A percentile compares a stretch with the other conserved stretches of the same genome.
Conservation (phyloP, 2,329 filamentous ascomycete species). For the Hypoxylon sp. region DNA sequence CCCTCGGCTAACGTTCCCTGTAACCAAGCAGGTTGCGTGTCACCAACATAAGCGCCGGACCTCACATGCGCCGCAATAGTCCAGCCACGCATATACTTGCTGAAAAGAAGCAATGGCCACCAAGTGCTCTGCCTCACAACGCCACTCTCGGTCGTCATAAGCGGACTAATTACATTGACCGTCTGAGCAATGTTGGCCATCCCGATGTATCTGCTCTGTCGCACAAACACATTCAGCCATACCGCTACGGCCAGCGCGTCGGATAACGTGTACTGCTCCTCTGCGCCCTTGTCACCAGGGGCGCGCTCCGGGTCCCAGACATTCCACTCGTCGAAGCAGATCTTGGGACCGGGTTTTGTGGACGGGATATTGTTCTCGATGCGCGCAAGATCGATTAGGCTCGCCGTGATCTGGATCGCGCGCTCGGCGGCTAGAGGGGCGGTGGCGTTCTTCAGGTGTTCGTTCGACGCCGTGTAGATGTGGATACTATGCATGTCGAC, state of each 20-base stretch:
- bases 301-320: constrained; percentile 83
- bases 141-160: constrained; percentile 78
- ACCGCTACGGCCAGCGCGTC: constrained; percentile 82
- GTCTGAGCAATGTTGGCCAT: constrained; percentile 86
- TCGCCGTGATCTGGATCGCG: constrained; percentile 78
- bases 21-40: constrained; percentile 76
- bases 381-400: constrained; percentile 79
- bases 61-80: constrained; percentile 77
- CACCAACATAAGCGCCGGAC: constrained; percentile 74
- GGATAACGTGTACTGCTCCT: constrained; percentile 81
- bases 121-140: constrained; percentile 80
- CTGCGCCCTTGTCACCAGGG: constrained; percentile 78
- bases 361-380: constrained; percentile 76
- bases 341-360: constrained; percentile 73
- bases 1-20: constrained; percentile 69
- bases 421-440: constrained; percentile 80
- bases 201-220: constrained; percentile 77
- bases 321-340: constrained; percentile 91
- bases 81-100: constrained; percentile 80
- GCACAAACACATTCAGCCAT: constrained; percentile 83
- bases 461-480: constrained; percentile 76
- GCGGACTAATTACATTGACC: constrained; percentile 82
- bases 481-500: constrained; percentile 89
- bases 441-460: constrained; percentile 66
- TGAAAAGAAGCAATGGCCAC: constrained; percentile 80